Evolutionary conservation across 1,284 basidiomycete genomes (phyloP).

Genomic region (Fomitopsis schrenkii): DNA sequence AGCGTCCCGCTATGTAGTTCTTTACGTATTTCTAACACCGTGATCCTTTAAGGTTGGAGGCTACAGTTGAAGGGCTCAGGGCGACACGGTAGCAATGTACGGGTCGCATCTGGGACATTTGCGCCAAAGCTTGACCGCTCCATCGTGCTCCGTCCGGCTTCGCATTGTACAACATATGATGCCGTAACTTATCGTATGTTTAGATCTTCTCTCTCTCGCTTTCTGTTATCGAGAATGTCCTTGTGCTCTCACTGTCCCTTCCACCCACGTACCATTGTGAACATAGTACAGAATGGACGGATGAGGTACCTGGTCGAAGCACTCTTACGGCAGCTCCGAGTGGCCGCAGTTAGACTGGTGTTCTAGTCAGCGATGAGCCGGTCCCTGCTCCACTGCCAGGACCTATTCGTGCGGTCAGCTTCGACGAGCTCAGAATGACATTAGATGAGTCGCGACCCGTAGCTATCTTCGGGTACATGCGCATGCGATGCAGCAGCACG

Average conservation of each 20-base stretch:
- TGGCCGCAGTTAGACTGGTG: not conserved
- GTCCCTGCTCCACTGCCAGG: not conserved
- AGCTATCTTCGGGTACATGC: constrained; percentile 3
- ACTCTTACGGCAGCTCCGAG: not conserved
- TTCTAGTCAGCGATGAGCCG: not conserved
- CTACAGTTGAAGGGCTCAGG: constrained; percentile 11
- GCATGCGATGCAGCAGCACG: not conserved
- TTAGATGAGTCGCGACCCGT: not conserved
- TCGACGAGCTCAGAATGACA: not conserved
- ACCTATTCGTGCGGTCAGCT: not conserved
- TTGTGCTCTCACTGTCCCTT: not conserved
- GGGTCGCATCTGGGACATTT: not conserved
- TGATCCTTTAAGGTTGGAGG: constrained; percentile 11
- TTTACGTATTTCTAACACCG: constrained; percentile 6
- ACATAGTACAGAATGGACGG: not conserved
- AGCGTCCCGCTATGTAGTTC: not conserved
- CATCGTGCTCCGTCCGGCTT: not conserved
- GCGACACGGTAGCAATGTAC: constrained; percentile 2
- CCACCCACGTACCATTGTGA: not conserved
- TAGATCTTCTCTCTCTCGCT: not conserved
- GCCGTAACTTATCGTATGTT: constrained; percentile 5
- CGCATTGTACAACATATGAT: not conserved
- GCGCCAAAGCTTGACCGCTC: not conserved
- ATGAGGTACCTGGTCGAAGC: not conserved
- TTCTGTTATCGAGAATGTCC: not conserved